These are phyloP conservation scores for Macrolepiota fuliginosa DNA, from an alignment of 768 basidiomycete species.

Conservation along the genomic window DNA sequence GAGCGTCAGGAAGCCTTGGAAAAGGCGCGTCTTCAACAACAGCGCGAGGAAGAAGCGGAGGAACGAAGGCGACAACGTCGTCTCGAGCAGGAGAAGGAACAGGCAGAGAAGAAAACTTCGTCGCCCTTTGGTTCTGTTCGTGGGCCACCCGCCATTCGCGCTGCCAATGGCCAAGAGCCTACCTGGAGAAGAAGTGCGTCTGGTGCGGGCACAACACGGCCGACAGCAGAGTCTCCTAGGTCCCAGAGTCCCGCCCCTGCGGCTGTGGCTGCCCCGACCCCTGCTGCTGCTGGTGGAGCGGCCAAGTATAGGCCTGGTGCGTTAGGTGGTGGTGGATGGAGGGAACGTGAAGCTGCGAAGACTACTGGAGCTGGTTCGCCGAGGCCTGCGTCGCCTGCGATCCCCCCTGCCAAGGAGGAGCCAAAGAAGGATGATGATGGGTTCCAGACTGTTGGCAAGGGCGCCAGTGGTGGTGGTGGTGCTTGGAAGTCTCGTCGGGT, in stretches of 20 bases:
- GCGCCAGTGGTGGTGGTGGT: conserved; percentile 16
- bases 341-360: conserved; percentile 20
- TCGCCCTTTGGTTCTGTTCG: conserved; percentile 24
- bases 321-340: conserved; percentile 22
- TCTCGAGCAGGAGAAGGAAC: conserved; percentile 28
- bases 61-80: conserved; percentile 42
- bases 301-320: conserved; percentile 45
- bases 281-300: conserved; percentile 30
- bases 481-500: conserved; percentile 24
- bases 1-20: conserved; percentile 52
- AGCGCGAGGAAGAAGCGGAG: conserved; percentile 74
- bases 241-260: conserved; percentile 55
- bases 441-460: conserved; percentile 55
- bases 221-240: conserved; percentile 37
- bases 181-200: conserved; percentile 32
- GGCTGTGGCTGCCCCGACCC: conserved; percentile 22
- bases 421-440: conserved; percentile 62
- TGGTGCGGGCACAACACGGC: conserved; percentile 19
- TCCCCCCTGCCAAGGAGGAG: conserved; percentile 35
- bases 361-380: conserved; percentile 21
- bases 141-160: conserved; percentile 15
- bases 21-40: conserved; percentile 53
- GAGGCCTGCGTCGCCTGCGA: conserved; percentile 36
- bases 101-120: conserved; percentile 17
- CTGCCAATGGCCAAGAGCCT: conserved; percentile 24